A percentile compares a stretch with the other conserved stretches of the same genome.
These are phyloP conservation scores for Corynespora cassiicola DNA, from an alignment of 2,329 filamentous ascomycete genomes.

Conservation along the genomic window DNA sequence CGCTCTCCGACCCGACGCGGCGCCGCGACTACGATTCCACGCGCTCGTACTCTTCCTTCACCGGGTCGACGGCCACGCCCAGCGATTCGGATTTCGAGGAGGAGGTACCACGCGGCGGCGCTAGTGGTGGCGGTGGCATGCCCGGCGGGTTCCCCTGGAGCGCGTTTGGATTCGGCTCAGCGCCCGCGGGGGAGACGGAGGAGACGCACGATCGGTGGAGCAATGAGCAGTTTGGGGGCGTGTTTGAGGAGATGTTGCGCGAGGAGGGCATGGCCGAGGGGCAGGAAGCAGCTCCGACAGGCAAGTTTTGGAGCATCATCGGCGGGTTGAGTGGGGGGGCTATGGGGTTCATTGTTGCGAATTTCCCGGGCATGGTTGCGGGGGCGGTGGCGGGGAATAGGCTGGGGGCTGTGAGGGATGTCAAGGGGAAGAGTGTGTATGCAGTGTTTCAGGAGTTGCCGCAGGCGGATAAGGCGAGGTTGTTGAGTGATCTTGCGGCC, in stretches of 20 bases:
- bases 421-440: conserved; percentile 94
- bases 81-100: conserved; percentile 56
- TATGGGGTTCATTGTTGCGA: conserved; percentile 93
- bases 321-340: conserved; percentile 87
- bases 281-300: conserved; percentile 64
- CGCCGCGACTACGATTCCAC: conserved; percentile 85
- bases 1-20: conserved; percentile 78
- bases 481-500: conserved; percentile 83
- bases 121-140: conserved; percentile 7
- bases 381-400: conserved; percentile 92
- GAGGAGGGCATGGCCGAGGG: conserved; percentile 73
- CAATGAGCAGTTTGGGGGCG: conserved; percentile 82
- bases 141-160: conserved; percentile 76
- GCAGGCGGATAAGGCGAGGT: conserved; percentile 77
- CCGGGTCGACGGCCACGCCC: conserved; percentile 51
- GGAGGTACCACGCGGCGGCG: conserved; percentile 53
- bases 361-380: conserved; percentile 86
- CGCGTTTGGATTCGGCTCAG: conserved; percentile 65
- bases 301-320: conserved; percentile 84
- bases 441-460: conserved; percentile 89
- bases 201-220: conserved; percentile 63
- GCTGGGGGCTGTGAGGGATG: conserved; percentile 87
- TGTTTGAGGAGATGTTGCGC: conserved; percentile 62
- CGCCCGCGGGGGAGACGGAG: conserved; percentile 51
- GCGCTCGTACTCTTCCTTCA: conserved; percentile 61